Base-by-base conservation (phyloP, 176 grass and related monocot species). In the Eleusine indica region DNA sequence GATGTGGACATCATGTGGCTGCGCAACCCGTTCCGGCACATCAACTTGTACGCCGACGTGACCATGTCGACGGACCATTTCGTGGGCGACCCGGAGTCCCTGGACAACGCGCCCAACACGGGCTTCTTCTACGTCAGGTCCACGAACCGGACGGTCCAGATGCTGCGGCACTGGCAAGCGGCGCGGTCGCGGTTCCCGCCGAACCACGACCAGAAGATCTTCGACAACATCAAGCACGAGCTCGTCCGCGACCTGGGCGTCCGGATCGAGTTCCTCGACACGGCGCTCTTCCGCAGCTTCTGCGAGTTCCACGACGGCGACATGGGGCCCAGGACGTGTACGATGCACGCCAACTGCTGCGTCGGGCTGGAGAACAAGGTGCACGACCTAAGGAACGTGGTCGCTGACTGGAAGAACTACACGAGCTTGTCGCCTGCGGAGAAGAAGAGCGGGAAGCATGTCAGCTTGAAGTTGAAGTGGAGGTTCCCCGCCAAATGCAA, bases 291-390 rank as follows among this genome's bases (percentile, higher is more conserved):
- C 58, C 74, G 79, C 6, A 74, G 87, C 4, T 87, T 97, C 62
- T 97, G 94, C 15, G 41, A 83, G 52, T 60, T 73, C 35, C 70
- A 44, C 39, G 30, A 66, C 7, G 84, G 75, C 47, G 54, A 64
- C 51, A 28, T 88, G 19, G 81, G 52, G 29, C 69, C 40, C 32
- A 70, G 48, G 67, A 22, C 87, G 4, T 89, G 76, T 83, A 97
- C 89, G 1, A 57, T 93, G 82, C 94, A 97, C 19, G 89, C 86
- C 30, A 93, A 87, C 39, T 97, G 94, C 69, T 91, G 88, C 66
- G 0, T 89, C 4, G 89, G 91, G 28, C 57, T 91, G 0, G 74
- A 11, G 0, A 81, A 41, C 30, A 97, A 97, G 80, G 39, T 93
- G 60, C 71, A 68, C 18, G 88, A 93, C 19, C 73, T 97, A 18